Base-by-base conservation (phyloP, 2,329 filamentous ascomycete genomes). In the Thielaviopsis ethacetica region DNA sequence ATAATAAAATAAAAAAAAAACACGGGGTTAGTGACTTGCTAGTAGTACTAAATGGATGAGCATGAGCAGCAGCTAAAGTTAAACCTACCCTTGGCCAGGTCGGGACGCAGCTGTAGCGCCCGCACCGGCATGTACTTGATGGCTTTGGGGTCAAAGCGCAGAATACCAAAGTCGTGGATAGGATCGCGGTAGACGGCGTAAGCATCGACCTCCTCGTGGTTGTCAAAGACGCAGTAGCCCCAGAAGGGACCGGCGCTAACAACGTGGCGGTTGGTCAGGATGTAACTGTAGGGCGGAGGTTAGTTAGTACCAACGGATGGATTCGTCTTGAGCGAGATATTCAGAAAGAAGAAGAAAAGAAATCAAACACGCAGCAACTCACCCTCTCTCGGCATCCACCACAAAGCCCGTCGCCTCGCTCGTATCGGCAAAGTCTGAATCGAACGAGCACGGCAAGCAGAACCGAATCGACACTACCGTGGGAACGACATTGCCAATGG, bases 391-490 rank as follows among this genome's bases (percentile, higher is more conserved):
- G 5, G 93, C 88, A 73, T 98, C 93, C 24, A 98, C 93, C 17
- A 98, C 91, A 68, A 98, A 98, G 7, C 93, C 93, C 0, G 93
- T 98, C 3, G 93, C 93, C 74, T 98, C 93, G 67, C 90, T 96
- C 19, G 89, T 89, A 70, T 95, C 79, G 6, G 93, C 93, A 27
- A 88, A 76, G 66, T 98, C 93, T n/a, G 93, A 97, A 70, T 98
- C 93, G 70, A 98, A 98, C 24, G 91, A 91, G 70, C 88, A 95
- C 0, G 93, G 96, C 76, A 96, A 90, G 70, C 91, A 97, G 75
- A 98, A 98, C 65, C 95, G 87, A 67, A 98, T 97, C n/a, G 91
- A 95, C 55, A 98, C 93, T 19, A 97, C 93, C 65, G 91, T 95
- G 69, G 86, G 84, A 58, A 98, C 91, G 2, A 98, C 93, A 62